Evolutionary conservation across 176 grass and related monocot genomes (phyloP).

Genomic region (Olyra latifolia): DNA sequence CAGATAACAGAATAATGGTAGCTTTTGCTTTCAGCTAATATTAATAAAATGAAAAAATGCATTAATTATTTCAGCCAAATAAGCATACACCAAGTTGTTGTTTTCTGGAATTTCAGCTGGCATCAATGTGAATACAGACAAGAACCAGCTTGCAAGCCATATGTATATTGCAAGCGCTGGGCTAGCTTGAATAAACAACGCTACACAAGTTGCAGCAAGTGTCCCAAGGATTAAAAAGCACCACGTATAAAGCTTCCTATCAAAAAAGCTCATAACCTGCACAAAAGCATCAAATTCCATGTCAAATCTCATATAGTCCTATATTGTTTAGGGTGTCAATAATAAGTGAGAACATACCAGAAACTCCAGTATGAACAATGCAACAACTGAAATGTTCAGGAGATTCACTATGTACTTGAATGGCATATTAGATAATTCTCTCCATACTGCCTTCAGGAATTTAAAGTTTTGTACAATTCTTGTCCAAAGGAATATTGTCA

Average conservation of each 20-base stretch:
- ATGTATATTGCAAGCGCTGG: conserved; percentile 57
- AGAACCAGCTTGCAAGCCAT: conserved; percentile 82
- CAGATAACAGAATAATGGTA: neutral
- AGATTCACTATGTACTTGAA: conserved; percentile 74
- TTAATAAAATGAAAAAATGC: conserved; percentile 10
- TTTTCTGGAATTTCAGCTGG: conserved; percentile 98
- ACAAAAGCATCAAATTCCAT: conserved; percentile 34
- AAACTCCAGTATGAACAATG: conserved; percentile 83
- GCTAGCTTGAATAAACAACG: conserved; percentile 53
- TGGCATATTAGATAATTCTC: conserved; percentile 53
- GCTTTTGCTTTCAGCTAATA: conserved; percentile 2
- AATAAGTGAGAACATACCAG: conserved; percentile 54
- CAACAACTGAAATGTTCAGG: conserved; percentile 47
- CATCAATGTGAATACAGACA: conserved; percentile 96
- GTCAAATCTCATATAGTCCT: conserved; percentile 30
- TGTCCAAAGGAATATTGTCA: conserved; percentile 95
- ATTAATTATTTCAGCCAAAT: conserved; percentile 24
- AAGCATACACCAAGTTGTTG: conserved; percentile 86
- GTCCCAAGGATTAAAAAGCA: conserved; percentile 80
- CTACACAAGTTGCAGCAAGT: conserved; percentile 48
- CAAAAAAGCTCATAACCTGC: conserved; percentile 93
- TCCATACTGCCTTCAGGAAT: conserved; percentile 68
- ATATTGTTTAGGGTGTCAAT: conserved; percentile 16
- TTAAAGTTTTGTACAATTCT: conserved; percentile 65
- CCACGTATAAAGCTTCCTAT: conserved; percentile 89